These are phyloP conservation scores for Aspergillus leporis DNA, from an alignment of 495 filamentous ascomycete genomes.

Conservation along the genomic window DNA sequence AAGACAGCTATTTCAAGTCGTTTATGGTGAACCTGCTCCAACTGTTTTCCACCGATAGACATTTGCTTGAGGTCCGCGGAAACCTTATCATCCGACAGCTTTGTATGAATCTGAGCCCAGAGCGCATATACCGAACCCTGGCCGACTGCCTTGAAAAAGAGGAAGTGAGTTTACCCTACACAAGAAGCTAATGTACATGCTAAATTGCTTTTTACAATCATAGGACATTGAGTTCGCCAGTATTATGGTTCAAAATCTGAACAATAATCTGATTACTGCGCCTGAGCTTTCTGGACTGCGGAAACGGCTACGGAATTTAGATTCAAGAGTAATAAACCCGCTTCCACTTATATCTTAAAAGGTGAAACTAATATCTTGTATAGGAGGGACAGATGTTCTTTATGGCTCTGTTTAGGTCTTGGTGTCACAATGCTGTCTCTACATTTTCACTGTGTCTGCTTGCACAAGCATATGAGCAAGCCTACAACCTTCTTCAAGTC, in stretches of 20 bases:
- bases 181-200: neutral
- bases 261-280: slow-evolving; percentile 98
- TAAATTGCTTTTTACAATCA: slow-evolving; percentile 10
- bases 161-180: slow-evolving; percentile 51
- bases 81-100: slow-evolving; percentile 96
- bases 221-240: slow-evolving; percentile 94
- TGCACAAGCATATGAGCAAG: slow-evolving; percentile 97
- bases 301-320: slow-evolving; percentile 85
- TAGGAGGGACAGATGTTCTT: slow-evolving; percentile 95
- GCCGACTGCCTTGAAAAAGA: slow-evolving; percentile 98
- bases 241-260: slow-evolving; percentile 99
- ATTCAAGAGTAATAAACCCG: slow-evolving; percentile 64
- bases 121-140: slow-evolving; percentile 93
- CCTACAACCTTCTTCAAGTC: slow-evolving; percentile 93
- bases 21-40: slow-evolving; percentile 98
- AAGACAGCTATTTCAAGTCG: slow-evolving; percentile 93
- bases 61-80: slow-evolving; percentile 85
- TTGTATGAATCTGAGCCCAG: slow-evolving; percentile 87
- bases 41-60: slow-evolving; percentile 90
- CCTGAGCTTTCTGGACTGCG: slow-evolving; percentile 90
- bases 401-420: slow-evolving; percentile 88
- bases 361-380: slow-evolving; percentile 16
- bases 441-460: slow-evolving; percentile 95
- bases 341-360: neutral
- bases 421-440: slow-evolving; percentile 98